Conservation (phyloP, 495 filamentous ascomycete species). For the Baudoinia panamericana region DNA sequence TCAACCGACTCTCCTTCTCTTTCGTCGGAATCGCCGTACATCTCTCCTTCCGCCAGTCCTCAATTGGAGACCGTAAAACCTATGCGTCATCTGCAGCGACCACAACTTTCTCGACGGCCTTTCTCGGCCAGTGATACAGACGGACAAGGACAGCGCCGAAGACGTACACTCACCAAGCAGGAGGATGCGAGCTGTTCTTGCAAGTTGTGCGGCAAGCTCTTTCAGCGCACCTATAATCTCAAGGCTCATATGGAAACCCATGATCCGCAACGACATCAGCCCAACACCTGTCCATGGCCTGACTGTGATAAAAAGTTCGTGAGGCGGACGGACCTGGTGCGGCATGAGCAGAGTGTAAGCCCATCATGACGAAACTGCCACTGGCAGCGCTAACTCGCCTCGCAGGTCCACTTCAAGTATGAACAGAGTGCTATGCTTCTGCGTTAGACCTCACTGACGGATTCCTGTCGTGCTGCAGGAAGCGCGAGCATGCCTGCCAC, state of each 20-base stretch:
- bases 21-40: too few relatives aligned
- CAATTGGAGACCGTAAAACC: too few relatives aligned
- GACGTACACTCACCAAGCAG: slow-evolving; percentile 7
- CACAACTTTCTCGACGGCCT: too few relatives aligned
- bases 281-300: slow-evolving; percentile 50
- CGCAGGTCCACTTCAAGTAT: slow-evolving; percentile 57
- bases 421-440: too few relatives aligned
- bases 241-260: slow-evolving; percentile 85
- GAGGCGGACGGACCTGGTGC: slow-evolving; percentile 69
- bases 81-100: too few relatives aligned
- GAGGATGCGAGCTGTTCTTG: slow-evolving; percentile 71
- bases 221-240: slow-evolving; percentile 81
- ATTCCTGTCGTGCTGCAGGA: too few relatives aligned
- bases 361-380: not conserved
- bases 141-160: slow-evolving; percentile 2
- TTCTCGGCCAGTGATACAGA: not conserved
- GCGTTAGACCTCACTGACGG: too few relatives aligned
- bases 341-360: slow-evolving; percentile 69
- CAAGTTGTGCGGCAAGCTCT: slow-evolving; percentile 61
- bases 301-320: slow-evolving; percentile 64
- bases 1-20: too few relatives aligned
- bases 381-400: not conserved
- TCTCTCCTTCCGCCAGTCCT: too few relatives aligned
- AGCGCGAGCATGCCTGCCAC: slow-evolving; percentile 56
- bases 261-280: slow-evolving; percentile 58